Evolutionary conservation across 78 protist species (phyloP), one percentile per base, ranked within the genome.

Genomic region (Trichosphaerium sp.): DNA sequence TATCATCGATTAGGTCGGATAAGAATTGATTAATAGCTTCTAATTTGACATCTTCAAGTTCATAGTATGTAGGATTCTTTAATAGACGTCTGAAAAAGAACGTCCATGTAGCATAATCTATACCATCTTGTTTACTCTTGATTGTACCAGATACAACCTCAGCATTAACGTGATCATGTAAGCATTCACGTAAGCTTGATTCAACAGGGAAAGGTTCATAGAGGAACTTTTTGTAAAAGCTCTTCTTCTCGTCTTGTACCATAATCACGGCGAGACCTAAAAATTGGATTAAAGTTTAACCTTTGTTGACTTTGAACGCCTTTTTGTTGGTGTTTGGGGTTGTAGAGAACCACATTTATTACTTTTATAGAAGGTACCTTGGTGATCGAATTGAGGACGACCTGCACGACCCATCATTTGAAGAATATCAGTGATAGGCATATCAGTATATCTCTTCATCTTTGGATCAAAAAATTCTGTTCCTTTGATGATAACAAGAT

Each of bases 381-480:
- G 56, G 21, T 67, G 71, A 60, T 97, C 99, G 68, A 73, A 96
- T 68, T 95, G 98, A n/a, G 98, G 98, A 21, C 99, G 71, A n/a
- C 99, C 99, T 0, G 99, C 99, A 11, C 99, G 84, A 25, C 99
- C 99, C 81, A 92, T 95, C 99, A 97, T 97, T 80, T 97, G 99
- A 31, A 97, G 87, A 26, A 97, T 91, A 55, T 96, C 99, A 5
- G 99, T 92, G 37, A 96, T 77, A 26, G 94, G 90, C 42, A 72
- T 87, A 80, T 94, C 97, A n/a, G 85, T 91, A 75, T 89, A 96
- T 26, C 80, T 65, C 31, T 56, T 34, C 31, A 86, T 54, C 65
- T 71, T 78, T 1, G 93, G 88, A 67, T 93, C 95, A 44, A 58
- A 84, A 78, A 66, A 88, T 60, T 81, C 91, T 8, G 98, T 91